phyloP scores from a whole-genome alignment of 2,329 filamentous ascomycete genomes.

The Pyricularia pennisetigena region DNA sequence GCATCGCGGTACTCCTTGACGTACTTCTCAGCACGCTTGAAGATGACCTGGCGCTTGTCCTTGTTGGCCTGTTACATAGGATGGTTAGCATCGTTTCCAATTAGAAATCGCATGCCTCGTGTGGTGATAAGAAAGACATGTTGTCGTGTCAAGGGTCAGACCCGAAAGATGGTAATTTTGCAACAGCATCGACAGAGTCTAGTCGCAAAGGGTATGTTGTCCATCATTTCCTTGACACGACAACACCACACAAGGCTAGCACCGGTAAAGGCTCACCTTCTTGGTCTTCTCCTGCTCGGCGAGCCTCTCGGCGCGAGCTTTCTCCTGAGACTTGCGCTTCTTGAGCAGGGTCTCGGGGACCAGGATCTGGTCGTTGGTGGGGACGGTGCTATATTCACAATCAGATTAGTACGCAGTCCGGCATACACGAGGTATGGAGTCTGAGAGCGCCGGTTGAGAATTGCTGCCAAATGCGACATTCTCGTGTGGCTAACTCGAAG shows the following conservation, averaged over 20 bases:
- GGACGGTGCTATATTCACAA: slow-evolving; percentile 61
- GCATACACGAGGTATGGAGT: slow-evolving; percentile 50
- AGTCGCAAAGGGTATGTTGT: slow-evolving; percentile 78
- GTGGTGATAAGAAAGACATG: background rate
- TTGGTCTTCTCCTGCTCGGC: slow-evolving; percentile 78
- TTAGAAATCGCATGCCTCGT: slow-evolving; percentile 11
- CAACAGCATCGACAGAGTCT: slow-evolving; percentile 98
- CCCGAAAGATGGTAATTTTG: slow-evolving; percentile 99
- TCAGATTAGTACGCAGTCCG: slow-evolving; percentile 76
- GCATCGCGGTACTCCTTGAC: slow-evolving; percentile 98
- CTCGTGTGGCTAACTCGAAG: slow-evolving; percentile 81
- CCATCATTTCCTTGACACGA: slow-evolving; percentile 61
- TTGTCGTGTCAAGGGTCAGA: slow-evolving; percentile 51
- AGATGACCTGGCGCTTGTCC: slow-evolving; percentile 97
- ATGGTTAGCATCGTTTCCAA: slow-evolving; percentile 22
- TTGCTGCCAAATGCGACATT: slow-evolving; percentile 88
- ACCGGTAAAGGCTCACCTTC: slow-evolving; percentile 51
- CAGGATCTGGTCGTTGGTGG: slow-evolving; percentile 90
- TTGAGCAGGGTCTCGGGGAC: slow-evolving; percentile 99
- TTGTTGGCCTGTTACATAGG: slow-evolving; percentile 69
- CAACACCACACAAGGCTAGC: slow-evolving; percentile 6
- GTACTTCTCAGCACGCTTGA: slow-evolving; percentile 99
- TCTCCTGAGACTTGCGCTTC: slow-evolving; percentile 99
- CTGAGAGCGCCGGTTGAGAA: slow-evolving; percentile 79
- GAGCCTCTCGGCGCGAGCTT: slow-evolving; percentile 84